phyloP scores from a whole-genome alignment of 805 yeast species.

The Suhomyces sp. region DNA sequence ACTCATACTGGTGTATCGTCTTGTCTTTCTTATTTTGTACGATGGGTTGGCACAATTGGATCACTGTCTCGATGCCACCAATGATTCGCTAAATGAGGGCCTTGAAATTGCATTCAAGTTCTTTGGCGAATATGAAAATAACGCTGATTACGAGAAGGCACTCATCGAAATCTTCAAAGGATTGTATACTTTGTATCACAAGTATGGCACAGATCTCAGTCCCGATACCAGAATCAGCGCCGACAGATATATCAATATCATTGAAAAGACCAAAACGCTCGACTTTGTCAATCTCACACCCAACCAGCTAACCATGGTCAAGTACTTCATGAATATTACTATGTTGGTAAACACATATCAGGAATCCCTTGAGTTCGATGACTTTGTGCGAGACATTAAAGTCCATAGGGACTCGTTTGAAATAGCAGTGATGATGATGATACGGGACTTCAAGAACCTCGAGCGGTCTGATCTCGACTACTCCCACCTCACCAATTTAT shows the following conservation, averaged over 20 bases:
- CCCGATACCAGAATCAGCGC: not conserved
- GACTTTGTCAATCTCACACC: not conserved
- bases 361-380: conserved; percentile 2
- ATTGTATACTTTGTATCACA: conserved; percentile 23
- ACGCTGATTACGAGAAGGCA: conserved; percentile 5
- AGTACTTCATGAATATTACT: conserved; percentile 7
- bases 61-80: conserved; percentile 8
- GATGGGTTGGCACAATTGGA: conserved; percentile 14
- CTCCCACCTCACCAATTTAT: conserved; percentile 9
- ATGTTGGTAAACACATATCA: conserved; percentile 6
- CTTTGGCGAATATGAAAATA: conserved; percentile 7
- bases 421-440: conserved; percentile 7
- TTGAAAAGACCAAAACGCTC: not conserved
- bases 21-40: conserved; percentile 23
- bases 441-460: not conserved
- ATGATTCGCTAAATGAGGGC: conserved; percentile 12
- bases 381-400: not conserved
- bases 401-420: conserved; percentile 5
- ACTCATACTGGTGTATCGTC: conserved; percentile 22
- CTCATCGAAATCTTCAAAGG: conserved; percentile 23
- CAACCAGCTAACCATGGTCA: conserved; percentile 3
- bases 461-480: conserved; percentile 5
- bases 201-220: conserved; percentile 5
- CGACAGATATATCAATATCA: not conserved
- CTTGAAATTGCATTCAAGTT: conserved; percentile 7